Base-by-base conservation (phyloP, 2,329 filamentous ascomycete species). In the Berkeleyomyces basicola region DNA sequence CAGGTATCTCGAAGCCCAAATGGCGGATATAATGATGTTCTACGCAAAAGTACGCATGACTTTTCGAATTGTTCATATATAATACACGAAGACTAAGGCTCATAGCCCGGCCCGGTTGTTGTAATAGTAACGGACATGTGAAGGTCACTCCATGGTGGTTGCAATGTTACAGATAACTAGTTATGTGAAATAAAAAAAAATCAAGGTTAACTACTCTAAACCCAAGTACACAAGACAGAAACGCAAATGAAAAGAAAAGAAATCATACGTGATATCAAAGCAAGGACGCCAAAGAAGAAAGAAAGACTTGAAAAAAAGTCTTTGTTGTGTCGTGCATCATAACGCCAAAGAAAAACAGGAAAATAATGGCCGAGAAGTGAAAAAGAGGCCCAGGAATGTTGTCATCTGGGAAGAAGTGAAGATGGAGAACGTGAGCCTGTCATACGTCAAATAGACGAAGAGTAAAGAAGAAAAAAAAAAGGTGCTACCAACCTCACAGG, bases 181-280 rank as follows among this genome's bases (percentile, higher is more conserved):
- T 23, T 23, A 23, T n/a, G n/a, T n/a, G n/a, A n/a, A n/a, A n/a
- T n/a, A n/a, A 55, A 3, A 39, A 7, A 3, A n/a, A 55, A 39
- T 37, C 51, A 55, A 7, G 4, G 51, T 55, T 39, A 55, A 55
- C 51, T 55, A 55, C 51, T 55, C 51, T 55, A 55, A 55, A 23
- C 11, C 5, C 7, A 37, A 39, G n/a, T 39, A 39, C 51, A 55
- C 51, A 55, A 1, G 31, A 14, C 10, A n/a, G 36, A 55, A 36
- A 55, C 51, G 39, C 36, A 7, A 3, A 3, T 11, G 9, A 36
- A n/a, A 39, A 6, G 14, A 46, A n/a, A 3, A 42, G 4, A 16
- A 23, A 51, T 14, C 43, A 61, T 40, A 61, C 36, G 44, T 61
- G 36, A 61, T 61, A 61, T 51, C 59, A 42, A 47, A 60, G 37